Conservation (phyloP, 225 moss, liverwort and hornwort species). For the Straminergon stramineum region DNA sequence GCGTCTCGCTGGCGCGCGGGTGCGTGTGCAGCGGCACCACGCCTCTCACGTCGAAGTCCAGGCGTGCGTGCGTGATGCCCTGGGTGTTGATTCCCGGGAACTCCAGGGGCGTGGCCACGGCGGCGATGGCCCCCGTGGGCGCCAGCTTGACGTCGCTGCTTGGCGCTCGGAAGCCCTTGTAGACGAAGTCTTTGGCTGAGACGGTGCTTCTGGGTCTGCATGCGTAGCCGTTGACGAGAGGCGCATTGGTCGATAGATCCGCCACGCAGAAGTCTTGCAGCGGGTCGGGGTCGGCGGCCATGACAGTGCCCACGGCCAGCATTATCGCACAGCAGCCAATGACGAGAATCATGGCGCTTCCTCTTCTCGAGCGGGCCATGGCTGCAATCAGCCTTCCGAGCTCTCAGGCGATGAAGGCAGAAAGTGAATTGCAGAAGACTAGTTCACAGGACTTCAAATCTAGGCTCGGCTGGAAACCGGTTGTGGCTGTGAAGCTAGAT, state of each 20-base stretch:
- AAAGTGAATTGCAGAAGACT: not conserved
- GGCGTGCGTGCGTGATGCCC: too few relatives aligned
- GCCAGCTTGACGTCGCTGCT: not conserved
- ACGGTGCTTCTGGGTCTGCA: not conserved
- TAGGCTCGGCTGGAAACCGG: not conserved
- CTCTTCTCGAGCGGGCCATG: too few relatives aligned
- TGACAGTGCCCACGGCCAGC: too few relatives aligned
- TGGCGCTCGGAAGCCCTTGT: not conserved
- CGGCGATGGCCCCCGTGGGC: not conserved
- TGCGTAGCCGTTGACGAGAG: not conserved
- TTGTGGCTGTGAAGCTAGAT: not conserved
- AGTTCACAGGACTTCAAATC: not conserved
- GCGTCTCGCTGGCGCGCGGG: too few relatives aligned
- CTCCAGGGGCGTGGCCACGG: too few relatives aligned
- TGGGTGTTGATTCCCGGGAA: too few relatives aligned
- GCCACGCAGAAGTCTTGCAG: not conserved
- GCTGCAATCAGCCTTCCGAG: too few relatives aligned
- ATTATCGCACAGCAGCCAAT: too few relatives aligned
- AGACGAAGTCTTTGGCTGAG: not conserved
- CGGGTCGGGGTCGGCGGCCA: not conserved
- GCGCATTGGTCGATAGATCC: not conserved
- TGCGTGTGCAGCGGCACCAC: too few relatives aligned
- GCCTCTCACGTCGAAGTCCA: too few relatives aligned
- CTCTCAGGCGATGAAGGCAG: not conserved
- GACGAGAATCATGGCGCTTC: too few relatives aligned